Base-by-base conservation (phyloP, 2,329 filamentous ascomycete genomes). In the Colletotrichum lupini region DNA sequence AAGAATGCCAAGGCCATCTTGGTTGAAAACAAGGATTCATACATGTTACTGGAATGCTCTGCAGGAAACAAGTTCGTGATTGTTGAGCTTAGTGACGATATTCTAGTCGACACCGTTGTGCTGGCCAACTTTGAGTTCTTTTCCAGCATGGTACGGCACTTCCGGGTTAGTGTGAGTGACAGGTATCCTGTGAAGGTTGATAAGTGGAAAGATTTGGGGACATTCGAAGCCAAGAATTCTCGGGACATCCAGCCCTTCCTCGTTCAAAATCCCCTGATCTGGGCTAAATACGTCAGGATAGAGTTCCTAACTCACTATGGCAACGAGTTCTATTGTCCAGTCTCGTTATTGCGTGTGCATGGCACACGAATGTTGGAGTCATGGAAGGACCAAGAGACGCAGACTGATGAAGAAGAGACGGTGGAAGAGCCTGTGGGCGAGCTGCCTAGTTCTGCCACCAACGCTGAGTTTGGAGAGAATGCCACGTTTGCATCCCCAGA, bases 121-220 rank as follows among this genome's bases (percentile, higher is more conserved):
- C 88, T 99, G 67, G 97, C 96, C 74, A 99, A 99, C 81, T 99
- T 97, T 78, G 97, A 99, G 82, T 99, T 99, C 86, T 99, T 99
- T 86, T 98, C 95, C 68, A 98, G 95, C 80, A 98, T 97, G 89
- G 94, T 98, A 77, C 93, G 95, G 66, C 93, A 92, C 60, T 98
- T 99, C 81, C 90, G 94, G 64, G 91, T 98, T 77, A 97, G 94
- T 80, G 96, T 98, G 60, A 97, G 95, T 71, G 97, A 98, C 83
- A 92, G 95, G 69, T 98, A 98, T 82, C 97, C 97, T 0, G 94
- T 97, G 67, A 98, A 98, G 82, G 83, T 90, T 68, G 95, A 98
- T 62, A 94, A 97, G 77, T 99, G 97, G 97, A 95, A 93, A 76
- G 92, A 95, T 56, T 82, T 98, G 58, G 97, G 95, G 7, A 93